A percentile compares a stretch with the other conserved stretches of the same genome.
phyloP scores from a whole-genome alignment of 2,329 filamentous ascomycete species.

The Aspergillus novofumigatus region DNA sequence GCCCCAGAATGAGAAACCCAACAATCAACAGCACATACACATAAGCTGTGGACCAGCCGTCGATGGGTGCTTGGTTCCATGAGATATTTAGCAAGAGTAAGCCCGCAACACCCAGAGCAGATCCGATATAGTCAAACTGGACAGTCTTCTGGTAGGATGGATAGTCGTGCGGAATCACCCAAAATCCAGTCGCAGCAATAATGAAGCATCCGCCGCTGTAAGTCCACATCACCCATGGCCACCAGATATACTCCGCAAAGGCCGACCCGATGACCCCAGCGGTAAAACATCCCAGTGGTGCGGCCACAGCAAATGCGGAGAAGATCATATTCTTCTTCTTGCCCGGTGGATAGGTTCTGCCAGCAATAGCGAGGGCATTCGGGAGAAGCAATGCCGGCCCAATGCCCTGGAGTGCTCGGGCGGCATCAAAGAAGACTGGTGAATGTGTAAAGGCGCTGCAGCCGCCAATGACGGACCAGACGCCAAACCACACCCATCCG shows the following conservation, averaged over 20 bases:
- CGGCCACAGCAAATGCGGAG: conserved; percentile 46
- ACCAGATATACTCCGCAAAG: conserved; percentile 42
- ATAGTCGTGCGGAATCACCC: conserved; percentile 13
- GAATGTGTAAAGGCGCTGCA: conserved; percentile 37
- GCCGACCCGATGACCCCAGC: conserved; percentile 38
- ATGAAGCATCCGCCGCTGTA: conserved; percentile 40
- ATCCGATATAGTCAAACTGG: conserved; percentile 37
- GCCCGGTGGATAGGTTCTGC: conserved; percentile 54
- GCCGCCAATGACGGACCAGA: conserved; percentile 36
- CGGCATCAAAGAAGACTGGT: conserved; percentile 47
- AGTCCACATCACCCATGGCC: conserved; percentile 50
- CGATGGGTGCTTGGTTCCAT: conserved; percentile 60
- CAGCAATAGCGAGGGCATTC: conserved; percentile 61
- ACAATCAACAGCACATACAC: conserved; percentile 54
- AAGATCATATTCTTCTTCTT: conserved; percentile 59
- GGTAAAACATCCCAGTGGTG: conserved; percentile 42
- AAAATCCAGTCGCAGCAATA: conserved; percentile 32
- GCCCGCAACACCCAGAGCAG: conserved; percentile 47
- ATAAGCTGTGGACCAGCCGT: conserved; percentile 55
- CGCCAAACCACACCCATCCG: conserved; percentile 33
- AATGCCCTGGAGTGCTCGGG: conserved; percentile 52
- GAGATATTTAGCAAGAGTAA: conserved; percentile 63
- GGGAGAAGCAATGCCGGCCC: conserved; percentile 62
- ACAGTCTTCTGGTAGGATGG: not conserved
- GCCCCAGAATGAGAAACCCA: conserved; percentile 49